phyloP scores from a whole-genome alignment of 768 basidiomycete species.

The Solioccasus polychromus region DNA sequence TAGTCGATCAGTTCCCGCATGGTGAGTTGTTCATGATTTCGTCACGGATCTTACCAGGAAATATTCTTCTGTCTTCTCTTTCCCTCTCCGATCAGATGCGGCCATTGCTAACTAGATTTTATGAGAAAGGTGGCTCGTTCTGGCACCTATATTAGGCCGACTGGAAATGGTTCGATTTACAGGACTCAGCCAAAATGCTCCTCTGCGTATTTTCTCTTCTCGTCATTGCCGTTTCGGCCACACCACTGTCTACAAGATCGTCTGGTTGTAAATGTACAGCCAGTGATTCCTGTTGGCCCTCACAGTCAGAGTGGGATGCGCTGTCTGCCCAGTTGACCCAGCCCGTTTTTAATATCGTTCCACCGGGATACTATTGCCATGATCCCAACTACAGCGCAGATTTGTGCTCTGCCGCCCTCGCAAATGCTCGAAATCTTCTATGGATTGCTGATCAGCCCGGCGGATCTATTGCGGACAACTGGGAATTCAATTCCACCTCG shows the following conservation, averaged over 20 bases:
- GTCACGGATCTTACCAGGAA: too few relatives aligned
- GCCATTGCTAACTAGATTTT: too few relatives aligned
- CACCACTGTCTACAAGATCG: not conserved
- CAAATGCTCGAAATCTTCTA: not conserved
- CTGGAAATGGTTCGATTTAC: not conserved
- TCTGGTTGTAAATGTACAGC: not conserved
- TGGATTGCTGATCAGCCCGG: not conserved
- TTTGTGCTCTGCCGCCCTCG: not conserved
- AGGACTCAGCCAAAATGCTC: not conserved
- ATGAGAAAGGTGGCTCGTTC: too few relatives aligned
- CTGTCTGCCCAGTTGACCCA: not conserved
- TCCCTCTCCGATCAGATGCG: too few relatives aligned
- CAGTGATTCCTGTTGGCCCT: not conserved
- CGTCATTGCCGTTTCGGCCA: not conserved
- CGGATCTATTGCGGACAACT: not conserved
- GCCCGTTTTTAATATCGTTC: not conserved
- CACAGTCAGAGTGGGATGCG: not conserved
- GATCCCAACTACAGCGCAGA: not conserved
- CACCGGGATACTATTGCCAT: not conserved
- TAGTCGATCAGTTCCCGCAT: too few relatives aligned
- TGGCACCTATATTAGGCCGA: not conserved
- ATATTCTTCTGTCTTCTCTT: too few relatives aligned
- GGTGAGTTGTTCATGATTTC: too few relatives aligned
- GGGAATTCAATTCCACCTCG: not conserved
- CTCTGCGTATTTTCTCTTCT: not conserved